Base-by-base conservation (phyloP, 2,329 filamentous ascomycete genomes). In the Talaromyces sp. region DNA sequence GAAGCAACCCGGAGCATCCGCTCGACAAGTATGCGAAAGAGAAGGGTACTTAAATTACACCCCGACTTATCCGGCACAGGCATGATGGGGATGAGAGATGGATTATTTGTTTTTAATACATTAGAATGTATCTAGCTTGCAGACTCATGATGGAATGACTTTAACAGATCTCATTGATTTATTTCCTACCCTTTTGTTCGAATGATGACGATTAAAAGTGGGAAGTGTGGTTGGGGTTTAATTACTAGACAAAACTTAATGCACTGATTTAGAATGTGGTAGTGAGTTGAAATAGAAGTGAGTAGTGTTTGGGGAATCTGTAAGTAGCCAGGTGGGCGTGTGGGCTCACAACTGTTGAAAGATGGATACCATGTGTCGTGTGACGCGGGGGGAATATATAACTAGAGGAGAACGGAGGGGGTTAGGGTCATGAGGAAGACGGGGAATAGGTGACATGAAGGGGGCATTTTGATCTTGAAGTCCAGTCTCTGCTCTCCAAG, bases 1-100 rank as follows among this genome's bases (percentile, higher is more conserved):
- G 66, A 62, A 80, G 78, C 69, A 81, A 81, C 68, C 79, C 79
- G 0, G 73, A 69, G 56, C 77, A 78, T 68, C 67, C 68, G 31
- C 66, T 79, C 31, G 77, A 77, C 63, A 71, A 76, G 56, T 67
- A 72, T 42, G 75, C 76, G 68, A 72, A 69, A 48, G 69, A 65
- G 54, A 80, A 77, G 68, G 66, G 28, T 64, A 31, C 40, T 18
- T 65, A 33, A 54, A 25, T 21, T 5, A 4, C 14, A n/a, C 33
- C 31, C 33, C 16, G 1, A 16, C 39, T 9, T 2, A 8, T 18
- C 5, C 2, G 44, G 4, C 5, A 16, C 6, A 48, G 4, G 14
- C 12, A 23, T 25, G 18, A 14, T 28, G 2, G 39, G n/a, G 28
- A 3, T 5, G 14, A 6, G 6, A 23, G 23, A 48, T 14, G 14